Evolutionary conservation across 768 basidiomycete genomes (phyloP).

Genomic region (Exsudoporus frostii): DNA sequence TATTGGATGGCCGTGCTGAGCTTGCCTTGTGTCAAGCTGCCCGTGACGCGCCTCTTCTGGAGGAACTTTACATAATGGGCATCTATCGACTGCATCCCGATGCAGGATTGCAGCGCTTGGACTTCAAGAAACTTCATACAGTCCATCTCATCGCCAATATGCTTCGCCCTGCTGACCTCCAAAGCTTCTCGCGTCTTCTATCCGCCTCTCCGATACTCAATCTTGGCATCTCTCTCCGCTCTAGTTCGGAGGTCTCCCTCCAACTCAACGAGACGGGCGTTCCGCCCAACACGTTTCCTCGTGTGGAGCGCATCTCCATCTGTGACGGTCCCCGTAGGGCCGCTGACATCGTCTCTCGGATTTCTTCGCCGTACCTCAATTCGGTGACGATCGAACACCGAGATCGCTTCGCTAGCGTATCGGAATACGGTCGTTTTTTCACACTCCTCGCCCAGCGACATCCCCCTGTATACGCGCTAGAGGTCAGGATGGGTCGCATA

Average conservation of each 20-base stretch:
- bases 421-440: constrained; percentile 5
- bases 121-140: constrained; percentile 7
- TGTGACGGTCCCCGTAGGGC: constrained; percentile 4
- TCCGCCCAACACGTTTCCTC: not conserved
- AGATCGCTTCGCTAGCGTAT: not conserved
- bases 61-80: constrained; percentile 6
- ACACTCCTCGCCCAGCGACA: constrained; percentile 2
- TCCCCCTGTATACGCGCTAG: not conserved
- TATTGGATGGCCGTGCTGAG: constrained; percentile 13
- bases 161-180: constrained; percentile 7
- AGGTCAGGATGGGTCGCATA: constrained; percentile 5
- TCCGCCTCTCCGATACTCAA: constrained; percentile 3
- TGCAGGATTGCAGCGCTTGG: not conserved
- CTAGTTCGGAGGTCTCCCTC: constrained; percentile 1
- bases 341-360: constrained; percentile 4
- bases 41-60: constrained; percentile 9
- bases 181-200: constrained; percentile 5
- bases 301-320: constrained; percentile 4
- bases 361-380: constrained; percentile 9
- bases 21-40: constrained; percentile 15
- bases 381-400: constrained; percentile 5
- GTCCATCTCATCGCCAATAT: constrained; percentile 6
- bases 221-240: constrained; percentile 5
- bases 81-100: not conserved
- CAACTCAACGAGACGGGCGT: not conserved